Evolutionary conservation across 1,284 basidiomycete species (phyloP).

Genomic region (Jaminaea rosea): DNA sequence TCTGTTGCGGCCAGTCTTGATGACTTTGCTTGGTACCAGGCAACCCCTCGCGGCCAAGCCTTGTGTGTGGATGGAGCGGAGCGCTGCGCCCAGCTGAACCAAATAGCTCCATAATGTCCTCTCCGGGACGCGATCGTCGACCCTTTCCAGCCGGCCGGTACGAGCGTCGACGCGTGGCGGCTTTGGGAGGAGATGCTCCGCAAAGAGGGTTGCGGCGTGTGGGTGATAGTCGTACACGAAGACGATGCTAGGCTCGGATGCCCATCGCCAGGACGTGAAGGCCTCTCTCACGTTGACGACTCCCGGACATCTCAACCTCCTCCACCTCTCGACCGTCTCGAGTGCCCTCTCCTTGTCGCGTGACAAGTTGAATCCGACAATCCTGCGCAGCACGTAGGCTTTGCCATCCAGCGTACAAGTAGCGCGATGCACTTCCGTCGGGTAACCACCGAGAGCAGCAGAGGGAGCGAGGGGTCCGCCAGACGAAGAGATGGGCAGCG

Average conservation of each 20-base stretch:
- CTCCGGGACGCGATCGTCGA: conserved; percentile 58
- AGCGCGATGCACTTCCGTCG: conserved; percentile 73
- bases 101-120: conserved; percentile 88
- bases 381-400: conserved; percentile 67
- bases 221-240: conserved; percentile 89
- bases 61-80: conserved; percentile 74
- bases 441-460: conserved; percentile 47
- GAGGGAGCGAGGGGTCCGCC: neutral
- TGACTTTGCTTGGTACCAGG: conserved; percentile 76
- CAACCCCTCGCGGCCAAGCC: conserved; percentile 74
- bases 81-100: conserved; percentile 76
- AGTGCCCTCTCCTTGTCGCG: conserved; percentile 60
- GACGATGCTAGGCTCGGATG: conserved; percentile 75
- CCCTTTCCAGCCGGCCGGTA: conserved; percentile 37
- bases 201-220: conserved; percentile 70
- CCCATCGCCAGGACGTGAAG: conserved; percentile 88
- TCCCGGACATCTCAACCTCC: conserved; percentile 72
- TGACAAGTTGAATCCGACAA: conserved; percentile 75
- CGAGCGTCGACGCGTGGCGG: conserved; percentile 46
- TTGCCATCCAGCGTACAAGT: conserved; percentile 68
- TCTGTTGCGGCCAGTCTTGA: conserved; percentile 74
- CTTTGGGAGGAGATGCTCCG: conserved; percentile 54
- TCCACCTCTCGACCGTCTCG: conserved; percentile 75
- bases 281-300: conserved; percentile 81
- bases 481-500: neutral